Percentiles rank a stretch among this genome's conserved stretches.
These are phyloP conservation scores for Leccinum obscurum DNA, from an alignment of 768 basidiomycete genomes.

Conservation along the genomic window DNA sequence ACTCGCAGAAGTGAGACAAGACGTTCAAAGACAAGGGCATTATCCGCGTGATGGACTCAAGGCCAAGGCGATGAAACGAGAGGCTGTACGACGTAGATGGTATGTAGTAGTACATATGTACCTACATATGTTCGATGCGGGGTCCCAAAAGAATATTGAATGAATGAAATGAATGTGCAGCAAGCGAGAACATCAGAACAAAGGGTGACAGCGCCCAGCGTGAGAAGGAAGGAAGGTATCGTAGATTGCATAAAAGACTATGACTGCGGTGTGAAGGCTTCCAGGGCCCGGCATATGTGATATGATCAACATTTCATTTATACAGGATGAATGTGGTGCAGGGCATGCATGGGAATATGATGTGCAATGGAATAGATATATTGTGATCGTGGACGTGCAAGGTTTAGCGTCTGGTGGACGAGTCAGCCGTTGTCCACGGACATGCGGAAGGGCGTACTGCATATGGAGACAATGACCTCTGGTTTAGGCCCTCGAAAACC, in stretches of 20 bases:
- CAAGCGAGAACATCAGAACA: not conserved
- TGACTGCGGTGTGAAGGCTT: not conserved
- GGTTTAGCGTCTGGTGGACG: constrained; percentile 2
- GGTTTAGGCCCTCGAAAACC: constrained; percentile 27
- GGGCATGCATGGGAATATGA: constrained; percentile 24
- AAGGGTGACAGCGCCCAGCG: constrained; percentile 1
- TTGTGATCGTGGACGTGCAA: constrained; percentile 6
- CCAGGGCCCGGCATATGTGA: constrained; percentile 4
- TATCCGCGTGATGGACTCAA: not conserved
- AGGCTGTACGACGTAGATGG: not conserved
- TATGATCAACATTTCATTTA: constrained; percentile 18
- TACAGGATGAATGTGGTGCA: constrained; percentile 19
- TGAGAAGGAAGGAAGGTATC: constrained; percentile 8
- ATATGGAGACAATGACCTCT: constrained; percentile 11
- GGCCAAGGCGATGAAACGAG: not conserved
- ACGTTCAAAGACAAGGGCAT: no score
- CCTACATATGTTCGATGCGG: constrained; percentile 8
- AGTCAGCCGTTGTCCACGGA: constrained; percentile 6
- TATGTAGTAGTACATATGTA: not conserved
- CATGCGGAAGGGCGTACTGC: constrained; percentile 8
- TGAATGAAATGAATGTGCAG: constrained; percentile 15
- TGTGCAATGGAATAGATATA: constrained; percentile 25
- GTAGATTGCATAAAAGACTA: constrained; percentile 20
- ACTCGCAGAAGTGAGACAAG: not conserved
- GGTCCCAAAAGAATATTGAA: constrained; percentile 14